These are phyloP conservation scores for Daldinia loculata DNA, from an alignment of 495 filamentous ascomycete species.

Conservation along the genomic window DNA sequence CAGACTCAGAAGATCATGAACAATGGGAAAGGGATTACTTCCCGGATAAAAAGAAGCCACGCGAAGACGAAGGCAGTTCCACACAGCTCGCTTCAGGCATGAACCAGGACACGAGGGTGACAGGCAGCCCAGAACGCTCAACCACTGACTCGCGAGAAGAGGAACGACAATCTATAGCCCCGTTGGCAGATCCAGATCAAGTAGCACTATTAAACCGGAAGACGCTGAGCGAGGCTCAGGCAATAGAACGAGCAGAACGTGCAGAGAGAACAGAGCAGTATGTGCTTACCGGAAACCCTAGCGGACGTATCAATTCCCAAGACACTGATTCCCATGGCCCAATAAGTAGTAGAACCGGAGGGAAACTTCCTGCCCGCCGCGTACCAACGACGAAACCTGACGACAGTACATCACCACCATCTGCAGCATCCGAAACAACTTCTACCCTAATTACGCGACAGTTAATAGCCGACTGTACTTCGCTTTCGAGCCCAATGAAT, in stretches of 20 bases:
- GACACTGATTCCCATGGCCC: background rate
- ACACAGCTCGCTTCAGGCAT: background rate
- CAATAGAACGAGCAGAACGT: background rate
- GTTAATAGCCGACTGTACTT: constrained; percentile 14
- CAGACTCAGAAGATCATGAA: background rate
- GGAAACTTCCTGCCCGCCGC: background rate
- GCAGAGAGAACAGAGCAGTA: constrained; percentile 25
- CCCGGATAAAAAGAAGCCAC: background rate
- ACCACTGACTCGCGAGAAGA: background rate
- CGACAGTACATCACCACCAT: background rate
- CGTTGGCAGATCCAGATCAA: background rate
- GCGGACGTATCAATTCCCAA: background rate
- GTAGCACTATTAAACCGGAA: background rate
- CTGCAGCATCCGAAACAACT: constrained; percentile 24
- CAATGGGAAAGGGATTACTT: background rate
- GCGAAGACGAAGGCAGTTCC: background rate
- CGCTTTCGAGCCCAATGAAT: constrained; percentile 17
- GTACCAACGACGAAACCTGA: background rate
- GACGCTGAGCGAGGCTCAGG: background rate
- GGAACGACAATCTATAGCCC: background rate
- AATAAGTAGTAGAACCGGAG: constrained; percentile 4
- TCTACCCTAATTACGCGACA: constrained; percentile 29
- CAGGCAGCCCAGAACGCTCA: background rate
- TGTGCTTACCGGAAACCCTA: constrained; percentile 7
- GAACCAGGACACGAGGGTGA: too few relatives aligned